Base-by-base conservation (phyloP, 2,329 filamentous ascomycete genomes). In the Penicillium digitatum region DNA sequence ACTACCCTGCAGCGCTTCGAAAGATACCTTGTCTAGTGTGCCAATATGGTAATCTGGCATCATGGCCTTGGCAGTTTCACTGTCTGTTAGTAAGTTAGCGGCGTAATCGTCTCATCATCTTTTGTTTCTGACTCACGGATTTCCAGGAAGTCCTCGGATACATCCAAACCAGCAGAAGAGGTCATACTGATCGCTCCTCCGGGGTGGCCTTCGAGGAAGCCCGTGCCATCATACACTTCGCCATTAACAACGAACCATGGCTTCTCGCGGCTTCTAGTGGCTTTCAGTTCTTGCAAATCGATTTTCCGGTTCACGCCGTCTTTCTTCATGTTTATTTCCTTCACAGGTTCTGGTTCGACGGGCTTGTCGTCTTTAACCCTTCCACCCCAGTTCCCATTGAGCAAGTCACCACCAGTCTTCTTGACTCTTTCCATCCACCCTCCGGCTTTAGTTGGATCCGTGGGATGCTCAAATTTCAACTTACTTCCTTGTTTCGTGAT, bases 341-440 rank as follows among this genome's bases (percentile, higher is more conserved):
- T 81, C 6, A 76, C 78, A 9, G 84, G 82, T 34, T 81, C 76
- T 2, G 75, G 71, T 29, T 69, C 71, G 3, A 66, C 62, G 1
- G 72, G 75, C 48, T 78, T 63, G 48, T 74, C 70, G 1, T 82
- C 83, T 3, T 80, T 78, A 35, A 84, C 72, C 57, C 78, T 84
- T 69, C 95, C 90, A 8, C 91, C 92, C 90, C 92, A 96, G 66
- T 86, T 87, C 0, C 89, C 88, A 62, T 95, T 95, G 7, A 81
- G 78, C 18, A 96, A 76, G 66, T 95, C 85, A 0, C 90, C 90
- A 1, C 92, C 91, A 0, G 80, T 79, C 61, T 89, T 90, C 73
- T 95, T 96, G 24, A 94, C 87, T 16, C 87, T 81, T 66, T 95
- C 90, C 92, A 96, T 96, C 92, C 92, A 96, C 0, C 92, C 92